A percentile compares a stretch with the other conserved stretches of the same genome.
Evolutionary conservation across 2,329 filamentous ascomycete genomes (phyloP).

Genomic region (Talaromyces verruculosus): DNA sequence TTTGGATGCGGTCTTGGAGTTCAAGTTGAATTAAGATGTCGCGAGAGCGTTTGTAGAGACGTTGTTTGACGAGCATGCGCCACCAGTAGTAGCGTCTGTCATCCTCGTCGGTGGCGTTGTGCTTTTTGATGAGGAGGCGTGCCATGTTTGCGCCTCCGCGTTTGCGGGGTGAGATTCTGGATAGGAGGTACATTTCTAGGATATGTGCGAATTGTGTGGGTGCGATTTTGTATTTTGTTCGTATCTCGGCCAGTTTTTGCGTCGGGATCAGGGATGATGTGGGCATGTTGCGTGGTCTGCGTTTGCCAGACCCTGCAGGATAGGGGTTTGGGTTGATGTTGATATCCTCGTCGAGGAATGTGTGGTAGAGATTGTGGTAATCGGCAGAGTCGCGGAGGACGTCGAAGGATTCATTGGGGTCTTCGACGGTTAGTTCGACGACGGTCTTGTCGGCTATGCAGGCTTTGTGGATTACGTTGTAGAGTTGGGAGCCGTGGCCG

Average conservation of each 20-base stretch:
- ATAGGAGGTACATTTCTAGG: slow-evolving; percentile 63
- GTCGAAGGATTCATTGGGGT: slow-evolving; percentile 74
- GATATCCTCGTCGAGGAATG: slow-evolving; percentile 51
- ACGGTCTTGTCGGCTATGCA: slow-evolving; percentile 68
- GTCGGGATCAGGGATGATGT: slow-evolving; percentile 57
- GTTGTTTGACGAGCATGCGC: slow-evolving; percentile 63
- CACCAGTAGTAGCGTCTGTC: slow-evolving; percentile 66
- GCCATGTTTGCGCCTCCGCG: slow-evolving; percentile 54
- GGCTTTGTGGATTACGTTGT: slow-evolving; percentile 72
- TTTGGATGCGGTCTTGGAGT: slow-evolving; percentile 56
- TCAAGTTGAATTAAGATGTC: slow-evolving; percentile 62
- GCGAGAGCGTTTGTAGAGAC: slow-evolving; percentile 60
- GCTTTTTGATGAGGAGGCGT: slow-evolving; percentile 50
- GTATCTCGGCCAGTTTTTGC: slow-evolving; percentile 51
- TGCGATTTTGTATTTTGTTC: slow-evolving; percentile 57
- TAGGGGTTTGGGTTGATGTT: slow-evolving; percentile 49
- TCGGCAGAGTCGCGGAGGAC: slow-evolving; percentile 64
- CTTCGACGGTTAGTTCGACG: slow-evolving; percentile 86
- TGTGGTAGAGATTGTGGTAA: slow-evolving; percentile 55
- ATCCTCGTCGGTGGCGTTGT: slow-evolving; percentile 50
- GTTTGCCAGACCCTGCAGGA: slow-evolving; percentile 30
- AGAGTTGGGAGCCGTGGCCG: slow-evolving; percentile 77
- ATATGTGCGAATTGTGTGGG: slow-evolving; percentile 62
- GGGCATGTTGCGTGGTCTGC: slow-evolving; percentile 43
- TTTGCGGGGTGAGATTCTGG: slow-evolving; percentile 53